phyloP scores from a whole-genome alignment of 2,329 filamentous ascomycete genomes.

The Teratosphaeria zuluensis region DNA sequence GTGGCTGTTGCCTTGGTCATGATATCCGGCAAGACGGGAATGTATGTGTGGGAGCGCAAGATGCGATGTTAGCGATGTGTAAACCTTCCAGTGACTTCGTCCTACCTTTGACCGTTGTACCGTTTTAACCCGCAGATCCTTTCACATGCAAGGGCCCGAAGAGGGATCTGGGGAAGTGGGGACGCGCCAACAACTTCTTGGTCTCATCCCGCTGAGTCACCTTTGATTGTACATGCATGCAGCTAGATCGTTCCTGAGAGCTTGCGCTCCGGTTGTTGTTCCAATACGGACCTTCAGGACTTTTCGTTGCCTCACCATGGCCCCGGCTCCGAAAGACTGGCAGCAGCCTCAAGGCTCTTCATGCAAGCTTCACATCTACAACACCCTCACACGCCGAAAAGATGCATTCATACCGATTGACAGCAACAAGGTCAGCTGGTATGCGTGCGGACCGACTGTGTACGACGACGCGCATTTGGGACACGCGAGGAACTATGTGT shows the following conservation, averaged over 20 bases:
- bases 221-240: neutral
- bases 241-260: neutral
- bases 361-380: conserved; percentile 62
- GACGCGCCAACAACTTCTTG: neutral
- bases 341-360: neutral
- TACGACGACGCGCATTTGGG: conserved; percentile 76
- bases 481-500: conserved; percentile 84
- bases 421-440: conserved; percentile 66
- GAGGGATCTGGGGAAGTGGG: neutral
- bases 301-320: neutral
- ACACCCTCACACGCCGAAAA: conserved; percentile 67
- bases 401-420: conserved; percentile 67
- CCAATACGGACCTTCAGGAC: neutral
- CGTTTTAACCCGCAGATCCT: neutral
- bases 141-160: neutral
- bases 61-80: neutral
- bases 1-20: neutral
- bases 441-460: conserved; percentile 73
- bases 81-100: neutral
- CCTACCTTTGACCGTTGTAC: neutral
- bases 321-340: neutral
- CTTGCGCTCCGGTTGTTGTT: neutral
- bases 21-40: neutral
- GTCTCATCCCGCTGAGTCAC: neutral
- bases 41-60: neutral